Evolutionary conservation across 345 rosid genomes (phyloP), one percentile per base, ranked within the genome.

Genomic region (Microcos paniculata): DNA sequence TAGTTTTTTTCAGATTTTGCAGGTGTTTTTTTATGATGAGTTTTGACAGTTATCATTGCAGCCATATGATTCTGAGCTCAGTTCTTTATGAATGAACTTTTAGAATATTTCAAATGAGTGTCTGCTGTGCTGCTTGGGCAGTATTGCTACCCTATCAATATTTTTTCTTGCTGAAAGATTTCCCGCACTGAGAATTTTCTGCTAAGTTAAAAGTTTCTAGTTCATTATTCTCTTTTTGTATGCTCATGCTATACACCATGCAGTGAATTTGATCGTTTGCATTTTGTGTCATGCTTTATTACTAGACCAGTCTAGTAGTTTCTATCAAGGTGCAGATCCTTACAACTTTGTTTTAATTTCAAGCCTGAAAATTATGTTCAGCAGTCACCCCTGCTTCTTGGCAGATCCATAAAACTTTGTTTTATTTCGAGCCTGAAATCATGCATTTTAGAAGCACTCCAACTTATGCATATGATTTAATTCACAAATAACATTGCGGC

Each of bases 1-100:
- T 26, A 76, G 14, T 56, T 61, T 70, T 78, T 79, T 15, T 28
- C 16, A 14, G 43, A 28, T n/a, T 53, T 48, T 49, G 11, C 24
- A 42, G 52, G 16, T 28, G 12, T n/a, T 18, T 12, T 73, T 59
- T 16, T 73, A 24, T 10, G 24, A 73, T 59, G 46, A 42, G 52
- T n/a, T 15, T 23, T 40, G 23, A 42, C 57, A 2, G 26, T 68
- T 26, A 48, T 30, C 57, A 2, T 48, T 48, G 15, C 42, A 28
- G 4, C 49, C 58, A 5, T 61, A 30, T 46, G 14, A 46, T 68
- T 28, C 28, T 48, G 14, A 28, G n/a, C 24, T 18, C 42, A 30
- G 4, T 28, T 48, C 16, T 30, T 30, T n/a, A 18, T 28, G 58
- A 68, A 26, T 7, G 13, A 49, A 28, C 26, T 16, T 48, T 35